Conservation (phyloP, 495 filamentous ascomycete genomes). For the Podospora fimiseda region DNA sequence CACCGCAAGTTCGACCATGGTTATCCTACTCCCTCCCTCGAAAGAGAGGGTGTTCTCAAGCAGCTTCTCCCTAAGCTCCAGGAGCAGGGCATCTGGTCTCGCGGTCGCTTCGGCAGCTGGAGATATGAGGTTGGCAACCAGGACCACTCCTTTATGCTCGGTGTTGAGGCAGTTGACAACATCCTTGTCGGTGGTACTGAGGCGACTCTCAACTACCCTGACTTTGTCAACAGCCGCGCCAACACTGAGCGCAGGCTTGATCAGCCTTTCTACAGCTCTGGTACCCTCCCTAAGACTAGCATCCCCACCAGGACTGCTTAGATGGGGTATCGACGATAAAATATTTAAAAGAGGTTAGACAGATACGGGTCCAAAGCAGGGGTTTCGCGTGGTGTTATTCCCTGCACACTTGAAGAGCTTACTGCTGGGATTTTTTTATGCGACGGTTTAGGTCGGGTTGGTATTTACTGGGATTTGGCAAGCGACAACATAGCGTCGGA, state of each 20-base stretch:
- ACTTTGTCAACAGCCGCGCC: constrained; percentile 89
- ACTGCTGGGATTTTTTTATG: neutral
- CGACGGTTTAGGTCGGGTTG: neutral
- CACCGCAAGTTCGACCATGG: constrained; percentile 98
- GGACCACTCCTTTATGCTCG: constrained; percentile 98
- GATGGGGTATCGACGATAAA: neutral
- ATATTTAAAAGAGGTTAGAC: neutral
- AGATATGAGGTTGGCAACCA: constrained; percentile 93
- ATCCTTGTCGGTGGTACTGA: constrained; percentile 93
- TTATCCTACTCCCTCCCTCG: constrained; percentile 91
- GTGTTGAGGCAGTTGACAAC: constrained; percentile 93
- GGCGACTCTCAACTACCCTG: constrained; percentile 96
- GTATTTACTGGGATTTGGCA: neutral
- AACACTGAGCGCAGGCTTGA: constrained; percentile 85
- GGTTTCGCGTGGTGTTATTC: constrained; percentile 3
- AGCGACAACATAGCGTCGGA: neutral
- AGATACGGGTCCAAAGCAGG: neutral
- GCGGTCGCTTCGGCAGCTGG: constrained; percentile 97
- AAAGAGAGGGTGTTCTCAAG: constrained; percentile 91
- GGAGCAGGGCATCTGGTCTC: constrained; percentile 84
- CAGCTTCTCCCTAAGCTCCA: constrained; percentile 88
- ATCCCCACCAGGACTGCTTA: constrained; percentile 26
- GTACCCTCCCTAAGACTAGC: constrained; percentile 15
- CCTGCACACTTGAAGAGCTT: neutral
- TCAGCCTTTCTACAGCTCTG: constrained; percentile 48